These are phyloP conservation scores for Colletotrichum spinosum DNA, from an alignment of 2,329 filamentous ascomycete species.

Conservation along the genomic window DNA sequence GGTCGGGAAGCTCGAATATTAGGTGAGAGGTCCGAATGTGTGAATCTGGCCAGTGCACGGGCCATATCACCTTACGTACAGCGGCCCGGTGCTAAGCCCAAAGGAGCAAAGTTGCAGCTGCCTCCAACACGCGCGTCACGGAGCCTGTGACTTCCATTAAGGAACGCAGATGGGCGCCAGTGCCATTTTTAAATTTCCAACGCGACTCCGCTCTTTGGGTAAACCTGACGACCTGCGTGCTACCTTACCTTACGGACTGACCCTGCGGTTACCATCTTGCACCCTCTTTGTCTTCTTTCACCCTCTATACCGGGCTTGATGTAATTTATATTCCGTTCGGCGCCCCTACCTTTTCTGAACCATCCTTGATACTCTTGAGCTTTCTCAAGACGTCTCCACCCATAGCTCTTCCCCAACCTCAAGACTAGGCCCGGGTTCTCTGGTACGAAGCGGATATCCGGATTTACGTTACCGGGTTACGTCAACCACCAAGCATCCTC, in stretches of 20 bases:
- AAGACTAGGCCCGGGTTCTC: not conserved
- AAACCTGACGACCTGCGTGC: too few species aligned
- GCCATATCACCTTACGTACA: slow-evolving; percentile 32
- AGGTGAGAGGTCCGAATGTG: slow-evolving; percentile 37
- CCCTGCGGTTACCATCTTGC: slow-evolving; percentile 7
- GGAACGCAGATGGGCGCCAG: slow-evolving; percentile 29
- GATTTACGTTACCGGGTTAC: not conserved
- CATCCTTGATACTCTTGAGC: not conserved
- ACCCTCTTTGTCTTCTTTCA: slow-evolving; percentile 20
- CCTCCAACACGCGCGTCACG: slow-evolving; percentile 21
- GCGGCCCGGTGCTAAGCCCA: slow-evolving; percentile 2
- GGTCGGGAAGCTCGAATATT: slow-evolving; percentile 36
- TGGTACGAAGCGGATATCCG: slow-evolving; percentile 16
- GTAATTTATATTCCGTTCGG: not conserved
- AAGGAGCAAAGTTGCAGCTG: slow-evolving; percentile 17
- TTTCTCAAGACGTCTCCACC: not conserved
- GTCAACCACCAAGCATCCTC: not conserved
- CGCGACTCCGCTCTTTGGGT: slow-evolving; percentile 18
- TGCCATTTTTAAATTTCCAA: slow-evolving; percentile 32
- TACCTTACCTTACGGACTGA: not conserved
- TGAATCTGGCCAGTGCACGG: slow-evolving; percentile 41
- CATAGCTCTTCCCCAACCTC: not conserved
- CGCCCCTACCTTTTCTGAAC: not conserved
- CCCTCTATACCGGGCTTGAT: slow-evolving; percentile 5
- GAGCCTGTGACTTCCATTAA: slow-evolving; percentile 8